phyloP scores from a whole-genome alignment of 1,139 yeast species.

The Kodamaea sp. region DNA sequence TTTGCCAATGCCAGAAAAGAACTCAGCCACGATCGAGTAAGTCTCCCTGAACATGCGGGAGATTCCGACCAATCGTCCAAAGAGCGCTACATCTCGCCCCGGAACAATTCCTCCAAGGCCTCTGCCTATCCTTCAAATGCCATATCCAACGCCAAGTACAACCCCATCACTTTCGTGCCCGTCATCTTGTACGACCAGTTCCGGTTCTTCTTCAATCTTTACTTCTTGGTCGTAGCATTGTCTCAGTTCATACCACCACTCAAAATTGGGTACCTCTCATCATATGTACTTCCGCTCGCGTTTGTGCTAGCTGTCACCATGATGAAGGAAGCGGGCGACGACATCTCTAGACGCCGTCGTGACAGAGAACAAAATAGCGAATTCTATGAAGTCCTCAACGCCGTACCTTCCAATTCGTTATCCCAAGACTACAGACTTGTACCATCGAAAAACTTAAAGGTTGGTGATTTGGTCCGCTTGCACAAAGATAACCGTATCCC shows the following conservation, averaged over 20 bases:
- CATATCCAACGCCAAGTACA: conserved; percentile 91
- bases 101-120: conserved; percentile 23
- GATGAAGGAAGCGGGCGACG: conserved; percentile 95
- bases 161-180: conserved; percentile 85
- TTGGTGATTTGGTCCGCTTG: conserved; percentile 83
- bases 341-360: conserved; percentile 83
- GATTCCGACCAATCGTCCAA: conserved; percentile 7
- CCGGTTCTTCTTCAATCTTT: conserved; percentile 92
- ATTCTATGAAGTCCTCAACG: conserved; percentile 66
- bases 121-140: conserved; percentile 69
- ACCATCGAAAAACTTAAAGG: conserved; percentile 67
- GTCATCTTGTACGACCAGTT: conserved; percentile 90
- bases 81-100: conserved; percentile 42
- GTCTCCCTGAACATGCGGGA: conserved; percentile 8
- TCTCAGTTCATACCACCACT: conserved; percentile 92
- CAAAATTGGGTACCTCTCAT: conserved; percentile 89
- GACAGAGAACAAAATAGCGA: conserved; percentile 90
- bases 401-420: conserved; percentile 17
- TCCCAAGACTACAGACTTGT: conserved; percentile 39
- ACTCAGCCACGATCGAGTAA: conserved; percentile 27
- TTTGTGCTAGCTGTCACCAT: conserved; percentile 91
- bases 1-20: conserved; percentile 30
- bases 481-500: conserved; percentile 88
- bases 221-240: conserved; percentile 87
- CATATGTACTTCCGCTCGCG: conserved; percentile 90